Percentiles rank a stretch among this genome's conserved stretches.
These are phyloP conservation scores for Phaffomyces thermotolerans DNA, from an alignment of 805 yeast genomes.

Conservation along the genomic window DNA sequence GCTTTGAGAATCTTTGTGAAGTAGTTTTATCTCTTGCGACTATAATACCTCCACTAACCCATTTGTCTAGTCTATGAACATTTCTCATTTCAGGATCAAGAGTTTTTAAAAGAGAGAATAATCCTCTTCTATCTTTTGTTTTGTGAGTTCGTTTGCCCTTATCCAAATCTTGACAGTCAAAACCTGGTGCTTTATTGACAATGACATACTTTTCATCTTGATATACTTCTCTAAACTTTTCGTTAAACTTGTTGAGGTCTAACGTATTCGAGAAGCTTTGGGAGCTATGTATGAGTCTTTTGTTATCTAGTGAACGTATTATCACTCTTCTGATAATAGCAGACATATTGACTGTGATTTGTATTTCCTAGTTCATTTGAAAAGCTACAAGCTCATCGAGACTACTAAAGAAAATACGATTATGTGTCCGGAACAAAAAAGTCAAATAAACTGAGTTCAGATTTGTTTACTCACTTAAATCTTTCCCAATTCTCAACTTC, in stretches of 20 bases:
- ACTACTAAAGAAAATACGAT: too few species aligned
- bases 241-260: neutral
- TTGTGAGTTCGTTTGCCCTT: neutral
- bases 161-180: conserved; percentile 13
- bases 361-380: too few species aligned
- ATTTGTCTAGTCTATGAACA: conserved; percentile 33
- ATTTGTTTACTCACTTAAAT: too few species aligned
- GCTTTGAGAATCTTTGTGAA: conserved; percentile 27
- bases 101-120: conserved; percentile 5
- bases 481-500: too few species aligned
- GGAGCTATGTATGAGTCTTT: too few species aligned
- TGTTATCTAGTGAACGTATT: too few species aligned
- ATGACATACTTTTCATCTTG: conserved; percentile 12
- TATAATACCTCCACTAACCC: conserved; percentile 35
- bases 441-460: too few species aligned
- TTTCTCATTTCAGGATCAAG: conserved; percentile 18
- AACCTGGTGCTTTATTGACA: conserved; percentile 31
- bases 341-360: too few species aligned
- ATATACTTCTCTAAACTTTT: conserved; percentile 6
- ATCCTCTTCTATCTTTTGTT: conserved; percentile 9
- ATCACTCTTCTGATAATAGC: too few species aligned
- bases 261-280: neutral
- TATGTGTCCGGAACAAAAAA: too few species aligned
- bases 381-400: too few species aligned
- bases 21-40: conserved; percentile 27